Base-by-base conservation (phyloP, 805 yeast species). In the Wickerhamomyces kurtzmanii region DNA sequence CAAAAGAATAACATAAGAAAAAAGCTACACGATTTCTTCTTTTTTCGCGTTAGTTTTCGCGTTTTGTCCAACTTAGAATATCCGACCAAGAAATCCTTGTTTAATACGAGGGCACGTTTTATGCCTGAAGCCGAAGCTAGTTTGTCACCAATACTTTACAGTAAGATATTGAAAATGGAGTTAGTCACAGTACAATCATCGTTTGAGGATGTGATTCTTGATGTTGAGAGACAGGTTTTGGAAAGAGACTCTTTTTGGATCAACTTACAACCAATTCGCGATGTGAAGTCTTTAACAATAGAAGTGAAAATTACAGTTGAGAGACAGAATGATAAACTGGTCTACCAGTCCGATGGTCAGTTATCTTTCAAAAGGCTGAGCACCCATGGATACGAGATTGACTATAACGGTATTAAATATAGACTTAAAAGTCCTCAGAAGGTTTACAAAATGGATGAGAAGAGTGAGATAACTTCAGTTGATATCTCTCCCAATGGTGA, bases 221-320 rank as follows among this genome's bases (percentile, higher is more conserved):
- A 66, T 28, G 60, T 57, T 1, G 30, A 29, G 12, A 11, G 27
- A 1, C 58, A 54, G 0, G 32, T 16, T 2, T 27, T 36, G 1
- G 26, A 20, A 0, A 31, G 42, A 17, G 71, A 57, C 12, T 28
- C 34, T 11, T 65, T 71, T 39, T 72, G 72, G 66, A 43, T 71
- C 12, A 61, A 57, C 29, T 41, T 51, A 12, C 52, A 61, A 24
- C 27, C 32, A 17, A 27, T 45, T 2, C 34, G 30, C 10, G 32
- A 46, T 17, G 42, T n/a, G n/a, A n/a, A n/a, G n/a, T n/a, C n/a
- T n/a, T n/a, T n/a, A n/a, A n/a, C n/a, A 3, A 27, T 37, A 15
- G 62, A 59, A 26, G 51, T 46, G 23, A 36, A 29, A n/a, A 38
- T 60, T 2, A 37, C 37, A 8, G 53, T 51, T 4, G 31, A 31